Evolutionary conservation across 129 eudicot species (phyloP), one percentile per base, ranked within the genome.

Genomic region (Lactuca saligna): DNA sequence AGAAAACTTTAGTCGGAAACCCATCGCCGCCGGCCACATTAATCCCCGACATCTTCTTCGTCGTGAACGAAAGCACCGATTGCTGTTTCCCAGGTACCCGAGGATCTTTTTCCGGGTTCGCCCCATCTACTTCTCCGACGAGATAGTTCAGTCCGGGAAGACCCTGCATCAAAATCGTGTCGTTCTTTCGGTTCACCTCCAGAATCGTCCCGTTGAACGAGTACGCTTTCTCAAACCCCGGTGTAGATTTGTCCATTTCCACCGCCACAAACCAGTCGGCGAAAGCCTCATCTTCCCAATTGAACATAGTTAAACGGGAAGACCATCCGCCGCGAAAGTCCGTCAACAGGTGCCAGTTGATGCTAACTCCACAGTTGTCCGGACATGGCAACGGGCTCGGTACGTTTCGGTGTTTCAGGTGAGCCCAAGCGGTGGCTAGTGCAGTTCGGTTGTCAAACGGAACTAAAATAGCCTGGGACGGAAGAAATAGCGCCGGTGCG

Each of bases 201-300:
- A 87, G 34, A n/a, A 59, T 13, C 33, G 71, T 84, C 16, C 91
- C 95, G 25, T 87, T 90, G 66, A 90, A 90, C 0, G 97, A 90
- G 70, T 84, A 90, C 11, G 68, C 91, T 17, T 64, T 73, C 37
- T 90, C 80, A 38, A 84, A 90, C 8, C 92, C 96, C 3, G 69
- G 35, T 17, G 80, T 84, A 2, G 89, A 78, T 33, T 74, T 77
- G 72, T 72, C 80, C 77, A 86, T 38, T 72, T 89, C 83, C 5
- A 82, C 73, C 5, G 96, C 96, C 16, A 87, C 70, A n/a, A 89
- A 89, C 96, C 96, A 89, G 68, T 89, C 96, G 7, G 63, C 86
- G 32, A 82, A 89, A 13, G 82, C 29, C n/a, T 32, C 12, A 0
- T 86, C 93, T 3, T 86, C 96, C 96, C 96, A 89, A 76, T 89